A percentile compares a stretch with the other conserved stretches of the same genome.
Evolutionary conservation across 495 filamentous ascomycete genomes (phyloP).

Genomic region (Xylaria intraflava): DNA sequence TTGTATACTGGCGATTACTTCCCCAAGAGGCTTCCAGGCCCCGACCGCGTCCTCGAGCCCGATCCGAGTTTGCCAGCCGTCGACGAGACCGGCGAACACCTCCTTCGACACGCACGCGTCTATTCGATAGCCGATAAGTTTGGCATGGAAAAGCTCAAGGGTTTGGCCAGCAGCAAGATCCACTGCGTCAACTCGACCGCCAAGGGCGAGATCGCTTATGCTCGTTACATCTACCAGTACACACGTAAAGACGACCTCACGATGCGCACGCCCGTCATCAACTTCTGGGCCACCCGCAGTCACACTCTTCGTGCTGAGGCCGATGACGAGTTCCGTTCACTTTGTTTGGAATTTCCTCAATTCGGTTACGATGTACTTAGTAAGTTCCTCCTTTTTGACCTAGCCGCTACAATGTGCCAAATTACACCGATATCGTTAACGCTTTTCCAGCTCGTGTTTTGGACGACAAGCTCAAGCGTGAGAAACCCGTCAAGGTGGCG

Average conservation of each 20-base stretch:
- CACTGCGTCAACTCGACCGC: slow-evolving; percentile 80
- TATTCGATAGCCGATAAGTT: slow-evolving; percentile 86
- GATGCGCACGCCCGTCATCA: slow-evolving; percentile 78
- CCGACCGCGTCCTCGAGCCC: slow-evolving; percentile 45
- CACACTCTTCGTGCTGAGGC: slow-evolving; percentile 78
- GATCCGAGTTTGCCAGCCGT: slow-evolving; percentile 52
- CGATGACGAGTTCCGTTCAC: slow-evolving; percentile 67
- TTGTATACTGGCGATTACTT: slow-evolving; percentile 91
- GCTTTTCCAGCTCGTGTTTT: slow-evolving; percentile 44
- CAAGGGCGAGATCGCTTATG: slow-evolving; percentile 82
- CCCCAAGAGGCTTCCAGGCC: slow-evolving; percentile 54
- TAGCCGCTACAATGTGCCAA: background rate
- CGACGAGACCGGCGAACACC: slow-evolving; percentile 66
- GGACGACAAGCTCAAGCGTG: slow-evolving; percentile 54
- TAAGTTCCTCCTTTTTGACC: slow-evolving; percentile 25
- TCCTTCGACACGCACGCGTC: slow-evolving; percentile 78
- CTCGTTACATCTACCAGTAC: slow-evolving; percentile 80
- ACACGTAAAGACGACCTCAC: slow-evolving; percentile 60
- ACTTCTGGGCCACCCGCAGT: slow-evolving; percentile 78
- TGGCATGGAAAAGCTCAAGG: slow-evolving; percentile 62
- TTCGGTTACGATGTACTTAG: slow-evolving; percentile 88
- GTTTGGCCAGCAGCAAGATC: slow-evolving; percentile 78
- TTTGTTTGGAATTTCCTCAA: slow-evolving; percentile 85
- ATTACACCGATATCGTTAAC: slow-evolving; percentile 12
- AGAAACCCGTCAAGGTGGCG: slow-evolving; percentile 47